Evolutionary conservation across 2,329 filamentous ascomycete genomes (phyloP).

Genomic region (Colletotrichum tofieldiae): DNA sequence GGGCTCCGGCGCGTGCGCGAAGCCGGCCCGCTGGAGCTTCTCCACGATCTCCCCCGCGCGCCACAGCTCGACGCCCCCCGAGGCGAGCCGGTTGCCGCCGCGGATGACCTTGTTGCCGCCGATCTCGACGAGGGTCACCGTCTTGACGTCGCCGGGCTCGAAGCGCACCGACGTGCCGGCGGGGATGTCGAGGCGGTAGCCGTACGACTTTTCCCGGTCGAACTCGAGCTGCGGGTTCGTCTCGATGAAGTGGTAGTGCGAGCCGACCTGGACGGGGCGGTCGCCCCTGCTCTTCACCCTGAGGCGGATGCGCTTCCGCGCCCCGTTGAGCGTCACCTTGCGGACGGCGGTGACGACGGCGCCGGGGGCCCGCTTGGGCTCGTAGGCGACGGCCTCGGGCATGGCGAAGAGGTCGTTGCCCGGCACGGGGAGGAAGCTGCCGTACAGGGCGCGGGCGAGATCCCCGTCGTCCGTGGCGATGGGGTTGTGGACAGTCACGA

Average conservation of each 20-base stretch:
- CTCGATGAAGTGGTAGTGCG: constrained; percentile 97
- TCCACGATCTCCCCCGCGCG: constrained; percentile 77
- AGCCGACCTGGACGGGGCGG: constrained; percentile 91
- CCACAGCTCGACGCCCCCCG: constrained; percentile 77
- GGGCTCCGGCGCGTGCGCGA: constrained; percentile 82
- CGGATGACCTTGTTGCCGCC: constrained; percentile 84
- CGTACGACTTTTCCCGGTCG: constrained; percentile 86
- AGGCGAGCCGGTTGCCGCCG: constrained; percentile 87
- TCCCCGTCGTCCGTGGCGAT: constrained; percentile 90
- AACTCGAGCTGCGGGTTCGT: constrained; percentile 93
- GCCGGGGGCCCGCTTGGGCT: constrained; percentile 80
- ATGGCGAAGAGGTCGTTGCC: constrained; percentile 77
- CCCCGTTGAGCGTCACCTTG: constrained; percentile 80
- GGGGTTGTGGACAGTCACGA: constrained; percentile 94
- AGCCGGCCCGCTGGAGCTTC: constrained; percentile 80
- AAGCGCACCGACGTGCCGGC: constrained; percentile 94
- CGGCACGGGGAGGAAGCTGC: constrained; percentile 90
- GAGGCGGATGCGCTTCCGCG: constrained; percentile 80
- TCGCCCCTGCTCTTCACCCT: constrained; percentile 90
- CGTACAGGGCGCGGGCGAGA: constrained; percentile 88
- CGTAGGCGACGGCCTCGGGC: constrained; percentile 76
- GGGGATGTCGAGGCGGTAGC: constrained; percentile 89
- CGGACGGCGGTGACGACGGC: constrained; percentile 82
- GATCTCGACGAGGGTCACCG: constrained; percentile 91
- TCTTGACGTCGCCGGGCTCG: constrained; percentile 93